These are phyloP conservation scores for Candida nitratophila DNA, from an alignment of 805 yeast genomes.

Conservation along the genomic window DNA sequence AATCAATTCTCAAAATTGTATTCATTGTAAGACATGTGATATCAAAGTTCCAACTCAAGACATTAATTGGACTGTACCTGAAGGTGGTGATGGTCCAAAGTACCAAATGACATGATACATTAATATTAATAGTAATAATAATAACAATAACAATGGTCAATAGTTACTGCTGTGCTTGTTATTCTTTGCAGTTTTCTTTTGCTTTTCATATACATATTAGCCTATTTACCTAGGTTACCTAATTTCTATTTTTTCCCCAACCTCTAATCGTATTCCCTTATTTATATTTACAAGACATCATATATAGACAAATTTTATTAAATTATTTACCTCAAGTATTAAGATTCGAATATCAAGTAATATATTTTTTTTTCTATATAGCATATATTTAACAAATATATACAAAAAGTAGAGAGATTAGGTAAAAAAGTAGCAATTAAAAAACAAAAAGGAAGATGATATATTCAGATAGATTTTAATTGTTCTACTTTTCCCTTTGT, in stretches of 20 bases:
- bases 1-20: slow-evolving; percentile 94
- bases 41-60: slow-evolving; percentile 94
- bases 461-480: too few species aligned
- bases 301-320: too few species aligned
- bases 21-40: slow-evolving; percentile 98
- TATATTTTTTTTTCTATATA: neutral
- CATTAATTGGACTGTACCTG: slow-evolving; percentile 95
- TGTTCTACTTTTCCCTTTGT: too few species aligned
- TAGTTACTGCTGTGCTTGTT: neutral
- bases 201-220: too few species aligned
- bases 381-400: neutral
- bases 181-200: neutral
- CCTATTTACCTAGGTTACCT: too few species aligned
- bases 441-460: too few species aligned
- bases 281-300: neutral
- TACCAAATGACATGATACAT: slow-evolving; percentile 70
- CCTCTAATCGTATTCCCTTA: neutral
- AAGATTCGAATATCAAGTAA: neutral
- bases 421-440: neutral
- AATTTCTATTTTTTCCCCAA: too few species aligned
- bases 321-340: too few species aligned
- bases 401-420: neutral
- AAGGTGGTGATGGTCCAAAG: slow-evolving; percentile 98
- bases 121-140: too few species aligned
- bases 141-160: neutral